Evolutionary conservation across 2,329 filamentous ascomycete genomes (phyloP), one percentile per base, ranked within the genome.

Genomic region (Fusarium musae): DNA sequence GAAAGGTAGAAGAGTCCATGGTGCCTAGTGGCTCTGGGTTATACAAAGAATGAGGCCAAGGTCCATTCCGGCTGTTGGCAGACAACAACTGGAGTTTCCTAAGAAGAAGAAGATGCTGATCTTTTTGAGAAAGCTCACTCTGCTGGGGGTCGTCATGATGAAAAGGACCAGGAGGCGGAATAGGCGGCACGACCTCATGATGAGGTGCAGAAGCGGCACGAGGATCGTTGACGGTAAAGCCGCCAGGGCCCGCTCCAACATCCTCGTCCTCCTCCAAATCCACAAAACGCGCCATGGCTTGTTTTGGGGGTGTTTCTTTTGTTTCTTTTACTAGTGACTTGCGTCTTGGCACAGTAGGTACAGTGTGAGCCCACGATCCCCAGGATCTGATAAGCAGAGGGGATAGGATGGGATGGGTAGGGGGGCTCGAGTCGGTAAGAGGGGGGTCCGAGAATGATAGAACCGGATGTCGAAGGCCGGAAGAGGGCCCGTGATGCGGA

Each of bases 201-300:
- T 76, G 73, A 71, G 65, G 52, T 70, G 70, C 72, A 50, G 70
- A 72, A 54, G 40, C 63, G 52, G 63, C 71, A 75, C 64, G 68
- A 73, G 61, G 50, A 73, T 69, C 61, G 49, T 50, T 59, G 49
- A 62, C 64, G 63, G 68, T 47, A 61, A 69, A 60, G 59, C 52
- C 70, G 60, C 64, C 69, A 62, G 70, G 72, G 50, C 65, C 69
- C 47, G 72, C 69, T 39, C 69, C 66, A 47, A 56, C 68, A 60
- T 77, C 69, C 44, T 78, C 76, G 47, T 76, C 74, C 30, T 77
- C 76, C 59, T 77, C 77, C 67, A 78, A 77, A 63, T 78, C 77
- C 72, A 78, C 76, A 78, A 78, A 78, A 67, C 77, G 77, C 75
- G 77, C 77, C 77, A 78, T 78, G 69, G 74, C 72, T 62, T 68